Percentiles rank a stretch among this genome's conserved stretches.
Evolutionary conservation across 257 asterid genomes (phyloP).

Genomic region (Vinca minor): DNA sequence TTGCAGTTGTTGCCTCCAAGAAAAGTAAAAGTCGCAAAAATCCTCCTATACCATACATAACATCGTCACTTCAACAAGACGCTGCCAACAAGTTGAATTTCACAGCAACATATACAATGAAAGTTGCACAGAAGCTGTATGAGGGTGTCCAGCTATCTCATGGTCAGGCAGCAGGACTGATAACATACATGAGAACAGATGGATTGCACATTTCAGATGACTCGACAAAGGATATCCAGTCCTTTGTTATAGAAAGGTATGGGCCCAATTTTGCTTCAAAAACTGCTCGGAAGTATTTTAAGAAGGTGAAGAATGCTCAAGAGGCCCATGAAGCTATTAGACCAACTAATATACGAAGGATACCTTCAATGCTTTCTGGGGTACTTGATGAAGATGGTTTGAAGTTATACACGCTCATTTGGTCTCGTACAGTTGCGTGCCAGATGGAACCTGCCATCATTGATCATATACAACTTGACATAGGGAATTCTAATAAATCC

Average conservation of each 20-base stretch:
- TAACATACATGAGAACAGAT: slow-evolving; percentile 93
- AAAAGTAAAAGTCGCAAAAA: slow-evolving; percentile 48
- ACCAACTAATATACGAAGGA: slow-evolving; percentile 72
- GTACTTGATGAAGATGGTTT: slow-evolving; percentile 75
- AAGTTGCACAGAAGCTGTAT: slow-evolving; percentile 79
- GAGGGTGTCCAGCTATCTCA: slow-evolving; percentile 75
- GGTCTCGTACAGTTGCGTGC: slow-evolving; percentile 82
- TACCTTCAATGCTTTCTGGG: slow-evolving; percentile 63
- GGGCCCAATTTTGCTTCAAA: slow-evolving; percentile 57
- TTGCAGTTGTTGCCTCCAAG: slow-evolving; percentile 48
- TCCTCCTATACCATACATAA: slow-evolving; percentile 72
- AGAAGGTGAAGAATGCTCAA: slow-evolving; percentile 87
- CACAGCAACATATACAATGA: slow-evolving; percentile 67
- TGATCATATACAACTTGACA: slow-evolving; percentile 65
- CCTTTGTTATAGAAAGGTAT: slow-evolving; percentile 53
- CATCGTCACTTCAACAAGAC: slow-evolving; percentile 94
- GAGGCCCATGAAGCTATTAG: slow-evolving; percentile 99
- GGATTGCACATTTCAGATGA: slow-evolving; percentile 80
- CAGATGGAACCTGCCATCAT: slow-evolving; percentile 84
- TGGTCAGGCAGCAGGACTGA: slow-evolving; percentile 67
- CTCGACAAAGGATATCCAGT: slow-evolving; percentile 65
- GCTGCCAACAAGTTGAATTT: slow-evolving; percentile 81
- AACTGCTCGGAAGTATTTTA: slow-evolving; percentile 58
- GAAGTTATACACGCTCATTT: slow-evolving; percentile 69
- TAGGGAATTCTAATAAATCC: slow-evolving; percentile 51